Conservation (phyloP, 495 filamentous ascomycete species). For the Coniosporium apollinis region DNA sequence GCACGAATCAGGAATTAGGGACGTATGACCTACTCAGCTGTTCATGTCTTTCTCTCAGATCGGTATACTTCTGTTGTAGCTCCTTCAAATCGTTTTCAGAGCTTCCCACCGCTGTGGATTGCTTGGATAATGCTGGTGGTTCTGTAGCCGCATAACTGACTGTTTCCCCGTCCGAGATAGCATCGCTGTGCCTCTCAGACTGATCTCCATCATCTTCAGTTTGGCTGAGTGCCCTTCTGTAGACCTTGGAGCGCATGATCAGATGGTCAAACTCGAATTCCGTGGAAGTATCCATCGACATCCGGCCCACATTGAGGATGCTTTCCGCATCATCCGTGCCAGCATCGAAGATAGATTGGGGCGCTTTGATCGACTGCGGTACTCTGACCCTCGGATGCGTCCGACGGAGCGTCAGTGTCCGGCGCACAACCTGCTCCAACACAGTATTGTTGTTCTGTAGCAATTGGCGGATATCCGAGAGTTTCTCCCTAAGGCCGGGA, state of each 20-base stretch:
- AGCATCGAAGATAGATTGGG: slow-evolving; percentile 5
- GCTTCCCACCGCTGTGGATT: too few species aligned
- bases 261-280: slow-evolving; percentile 10
- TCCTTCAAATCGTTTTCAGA: too few species aligned
- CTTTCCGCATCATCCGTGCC: neutral
- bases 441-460: slow-evolving; percentile 5
- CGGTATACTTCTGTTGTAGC: too few species aligned
- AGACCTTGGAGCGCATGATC: slow-evolving; percentile 10
- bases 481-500: slow-evolving; percentile 7
- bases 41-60: too few species aligned
- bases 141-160: too few species aligned
- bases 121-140: too few species aligned
- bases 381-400: slow-evolving; percentile 6
- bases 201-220: too few species aligned
- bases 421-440: slow-evolving; percentile 3
- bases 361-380: slow-evolving; percentile 7
- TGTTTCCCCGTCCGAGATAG: too few species aligned
- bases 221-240: slow-evolving; percentile 5
- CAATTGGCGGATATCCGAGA: slow-evolving; percentile 6
- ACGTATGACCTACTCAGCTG: too few species aligned
- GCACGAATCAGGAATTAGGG: too few species aligned
- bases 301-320: slow-evolving; percentile 1
- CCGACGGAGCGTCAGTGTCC: slow-evolving; percentile 2
- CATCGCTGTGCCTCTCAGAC: too few species aligned
- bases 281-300: slow-evolving; percentile 3